Evolutionary conservation across 495 filamentous ascomycete species (phyloP).

Genomic region (Talaromyces borbonicus): DNA sequence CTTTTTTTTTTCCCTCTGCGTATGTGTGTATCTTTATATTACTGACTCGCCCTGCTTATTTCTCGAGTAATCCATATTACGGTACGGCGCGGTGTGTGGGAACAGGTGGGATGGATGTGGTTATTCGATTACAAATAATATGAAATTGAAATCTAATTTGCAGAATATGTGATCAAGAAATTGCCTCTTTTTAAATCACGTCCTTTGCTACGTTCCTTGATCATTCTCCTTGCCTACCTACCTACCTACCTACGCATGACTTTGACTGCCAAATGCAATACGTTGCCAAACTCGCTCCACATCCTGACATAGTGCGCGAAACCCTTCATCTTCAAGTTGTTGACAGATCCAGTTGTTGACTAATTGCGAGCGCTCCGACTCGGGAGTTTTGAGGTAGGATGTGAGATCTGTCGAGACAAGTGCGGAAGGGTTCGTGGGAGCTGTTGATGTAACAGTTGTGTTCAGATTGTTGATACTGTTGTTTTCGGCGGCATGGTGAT

Average conservation of each 20-base stretch:
- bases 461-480: neutral
- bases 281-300: slow-evolving; percentile 35
- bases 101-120: no score
- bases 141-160: no score
- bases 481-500: slow-evolving; percentile 5
- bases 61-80: no score
- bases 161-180: no score
- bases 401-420: slow-evolving; percentile 20
- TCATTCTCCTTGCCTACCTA: no score
- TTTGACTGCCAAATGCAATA: slow-evolving; percentile 26
- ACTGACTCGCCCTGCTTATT: no score
- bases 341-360: slow-evolving; percentile 37
- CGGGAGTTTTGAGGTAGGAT: slow-evolving; percentile 23
- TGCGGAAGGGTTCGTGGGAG: slow-evolving; percentile 1
- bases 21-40: no score
- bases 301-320: slow-evolving; percentile 33
- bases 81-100: no score
- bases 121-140: no score
- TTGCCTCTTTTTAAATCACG: no score
- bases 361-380: slow-evolving; percentile 22
- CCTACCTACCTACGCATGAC: neutral
- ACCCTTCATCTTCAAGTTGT: slow-evolving; percentile 34
- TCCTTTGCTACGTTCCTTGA: no score
- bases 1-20: no score
- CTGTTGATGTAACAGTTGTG: slow-evolving; percentile 12